These are phyloP conservation scores for Suillus variegatus DNA, from an alignment of 768 basidiomycete genomes.

Conservation along the genomic window DNA sequence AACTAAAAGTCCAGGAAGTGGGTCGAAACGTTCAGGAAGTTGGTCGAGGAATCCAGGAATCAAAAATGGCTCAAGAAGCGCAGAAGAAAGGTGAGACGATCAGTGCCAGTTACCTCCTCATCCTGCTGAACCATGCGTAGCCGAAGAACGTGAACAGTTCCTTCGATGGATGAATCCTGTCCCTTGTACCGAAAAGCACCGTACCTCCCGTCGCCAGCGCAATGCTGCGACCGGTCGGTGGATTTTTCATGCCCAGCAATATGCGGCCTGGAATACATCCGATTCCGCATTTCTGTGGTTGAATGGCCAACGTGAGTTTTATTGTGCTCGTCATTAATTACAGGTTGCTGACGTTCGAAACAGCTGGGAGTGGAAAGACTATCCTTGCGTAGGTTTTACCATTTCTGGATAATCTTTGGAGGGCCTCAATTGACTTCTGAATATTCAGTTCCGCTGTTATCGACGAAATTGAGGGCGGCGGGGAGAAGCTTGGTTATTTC, in stretches of 20 bases:
- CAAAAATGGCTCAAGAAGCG: not conserved
- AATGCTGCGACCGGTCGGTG: not conserved
- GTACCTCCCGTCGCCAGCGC: not conserved
- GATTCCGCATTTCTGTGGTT: not conserved
- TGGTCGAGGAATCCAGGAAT: not conserved
- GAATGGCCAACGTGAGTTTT: not conserved
- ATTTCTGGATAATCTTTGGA: not conserved
- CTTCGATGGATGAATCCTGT: not conserved
- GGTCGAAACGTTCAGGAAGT: no score
- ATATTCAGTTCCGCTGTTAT: slow-evolving; percentile 5
- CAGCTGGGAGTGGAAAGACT: not conserved
- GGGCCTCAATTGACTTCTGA: not conserved
- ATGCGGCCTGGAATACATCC: not conserved
- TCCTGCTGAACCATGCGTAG: not conserved
- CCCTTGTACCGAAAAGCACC: not conserved
- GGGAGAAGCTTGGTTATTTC: not conserved
- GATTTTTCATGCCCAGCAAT: not conserved
- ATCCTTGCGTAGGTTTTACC: not conserved
- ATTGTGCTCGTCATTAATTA: not conserved
- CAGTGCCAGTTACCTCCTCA: not conserved
- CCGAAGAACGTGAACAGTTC: not conserved
- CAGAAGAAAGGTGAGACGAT: not conserved
- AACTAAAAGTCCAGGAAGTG: no score
- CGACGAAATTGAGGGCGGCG: not conserved
- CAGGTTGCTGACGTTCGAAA: not conserved